Evolutionary conservation across 495 filamentous ascomycete genomes (phyloP).

Genomic region (Aspergillus funiculosus): DNA sequence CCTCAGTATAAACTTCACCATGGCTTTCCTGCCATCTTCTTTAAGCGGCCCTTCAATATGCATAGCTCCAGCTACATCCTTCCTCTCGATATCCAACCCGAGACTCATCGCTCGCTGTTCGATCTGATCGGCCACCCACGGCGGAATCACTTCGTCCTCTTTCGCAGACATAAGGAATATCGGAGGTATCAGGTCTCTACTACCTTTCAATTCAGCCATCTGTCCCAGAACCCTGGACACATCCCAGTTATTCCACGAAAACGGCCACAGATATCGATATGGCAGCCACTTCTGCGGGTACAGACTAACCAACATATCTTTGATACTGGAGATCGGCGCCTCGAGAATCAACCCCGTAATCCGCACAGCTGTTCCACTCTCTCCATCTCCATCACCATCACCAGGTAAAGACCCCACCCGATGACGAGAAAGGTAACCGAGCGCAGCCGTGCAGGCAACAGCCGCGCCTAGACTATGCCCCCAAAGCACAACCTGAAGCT

Average conservation of each 20-base stretch:
- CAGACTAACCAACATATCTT: slow-evolving; percentile 65
- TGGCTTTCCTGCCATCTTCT: slow-evolving; percentile 34
- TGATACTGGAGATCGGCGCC: slow-evolving; percentile 68
- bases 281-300: slow-evolving; percentile 83
- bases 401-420: slow-evolving; percentile 14
- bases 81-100: slow-evolving; percentile 25
- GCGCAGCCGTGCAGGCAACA: slow-evolving; percentile 48
- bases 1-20: slow-evolving; percentile 34
- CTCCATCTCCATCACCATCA: not conserved
- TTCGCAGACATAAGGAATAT: slow-evolving; percentile 58
- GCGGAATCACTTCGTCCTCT: slow-evolving; percentile 64
- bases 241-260: slow-evolving; percentile 53
- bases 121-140: slow-evolving; percentile 49
- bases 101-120: slow-evolving; percentile 29
- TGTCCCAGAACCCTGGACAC: slow-evolving; percentile 28
- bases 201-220: slow-evolving; percentile 25
- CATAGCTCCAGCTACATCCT: slow-evolving; percentile 43
- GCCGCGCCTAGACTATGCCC: slow-evolving; percentile 70
- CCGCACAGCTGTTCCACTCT: slow-evolving; percentile 9
- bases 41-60: slow-evolving; percentile 47
- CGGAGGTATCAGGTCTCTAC: slow-evolving; percentile 19
- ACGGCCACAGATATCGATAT: slow-evolving; percentile 56
- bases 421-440: slow-evolving; percentile 30
- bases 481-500: slow-evolving; percentile 61
- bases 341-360: slow-evolving; percentile 60